Percentiles rank a stretch among this genome's conserved stretches.
Conservation (phyloP, 2,329 filamentous ascomycete species). For the Coleophoma eucalyptorum region DNA sequence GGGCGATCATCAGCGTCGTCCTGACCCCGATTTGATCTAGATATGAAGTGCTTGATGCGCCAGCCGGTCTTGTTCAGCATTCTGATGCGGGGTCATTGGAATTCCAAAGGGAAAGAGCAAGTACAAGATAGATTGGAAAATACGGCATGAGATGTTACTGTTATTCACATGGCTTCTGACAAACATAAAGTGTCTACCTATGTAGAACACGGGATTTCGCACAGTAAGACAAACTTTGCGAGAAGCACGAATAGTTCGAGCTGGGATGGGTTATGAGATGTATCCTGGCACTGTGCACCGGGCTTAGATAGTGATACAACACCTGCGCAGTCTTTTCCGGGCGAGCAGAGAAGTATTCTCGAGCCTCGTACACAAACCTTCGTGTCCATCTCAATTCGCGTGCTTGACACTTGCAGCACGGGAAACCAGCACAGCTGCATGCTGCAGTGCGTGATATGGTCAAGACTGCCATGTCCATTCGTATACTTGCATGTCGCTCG, state of each 20-base stretch:
- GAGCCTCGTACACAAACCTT: not conserved
- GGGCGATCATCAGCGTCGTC: conserved; percentile 3
- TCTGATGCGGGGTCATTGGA: not conserved
- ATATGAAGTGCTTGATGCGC: conserved; percentile 18
- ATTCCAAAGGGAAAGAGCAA: not conserved
- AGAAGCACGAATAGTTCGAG: not conserved
- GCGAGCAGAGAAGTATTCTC: not conserved
- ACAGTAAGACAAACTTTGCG: not conserved
- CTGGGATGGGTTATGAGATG: not conserved
- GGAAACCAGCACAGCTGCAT: conserved; percentile 12
- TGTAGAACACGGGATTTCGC: not conserved
- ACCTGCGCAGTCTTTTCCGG: not conserved
- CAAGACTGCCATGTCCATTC: no score
- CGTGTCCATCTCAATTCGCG: conserved; percentile 10
- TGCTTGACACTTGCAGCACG: conserved; percentile 18
- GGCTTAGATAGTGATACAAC: no score
- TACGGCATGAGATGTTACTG: not conserved
- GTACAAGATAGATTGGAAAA: not conserved
- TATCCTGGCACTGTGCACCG: not conserved
- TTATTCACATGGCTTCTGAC: not conserved
- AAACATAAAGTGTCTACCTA: not conserved
- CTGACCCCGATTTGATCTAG: conserved; percentile 6
- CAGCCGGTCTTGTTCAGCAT: conserved; percentile 18
- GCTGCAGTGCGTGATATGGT: not conserved
- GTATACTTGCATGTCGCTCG: no score